Conservation (phyloP, 129 eudicot species). For the Mikania micrantha region DNA sequence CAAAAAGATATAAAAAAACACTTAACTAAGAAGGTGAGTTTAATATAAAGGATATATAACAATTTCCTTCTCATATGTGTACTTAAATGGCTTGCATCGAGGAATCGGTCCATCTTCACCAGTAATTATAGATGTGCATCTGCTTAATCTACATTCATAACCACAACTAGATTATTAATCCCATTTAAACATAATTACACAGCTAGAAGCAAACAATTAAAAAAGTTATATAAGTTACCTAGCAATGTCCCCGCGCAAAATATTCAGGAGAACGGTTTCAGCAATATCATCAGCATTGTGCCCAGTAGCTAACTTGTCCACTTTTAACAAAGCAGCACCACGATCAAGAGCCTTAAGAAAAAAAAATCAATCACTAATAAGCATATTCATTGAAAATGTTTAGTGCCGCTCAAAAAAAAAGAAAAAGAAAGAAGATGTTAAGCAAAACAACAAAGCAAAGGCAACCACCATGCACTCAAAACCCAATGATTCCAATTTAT, state of each 20-base stretch:
- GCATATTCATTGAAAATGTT: not conserved
- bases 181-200: not conserved
- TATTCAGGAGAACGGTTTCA: constrained; percentile 87
- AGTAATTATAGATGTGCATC: constrained; percentile 92
- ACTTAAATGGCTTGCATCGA: constrained; percentile 99
- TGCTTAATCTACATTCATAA: constrained; percentile 54
- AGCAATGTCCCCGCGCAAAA: constrained; percentile 95
- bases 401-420: too few species aligned
- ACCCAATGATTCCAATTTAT: not conserved
- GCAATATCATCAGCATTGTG: constrained; percentile 98
- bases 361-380: not conserved
- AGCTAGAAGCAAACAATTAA: not conserved
- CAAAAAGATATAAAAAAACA: not conserved
- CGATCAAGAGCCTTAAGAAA: constrained; percentile 92
- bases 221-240: constrained; percentile 36
- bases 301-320: constrained; percentile 90
- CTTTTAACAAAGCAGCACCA: constrained; percentile 90
- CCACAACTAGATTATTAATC: constrained; percentile 10
- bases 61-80: constrained; percentile 96
- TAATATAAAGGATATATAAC: constrained; percentile 78
- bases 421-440: not conserved
- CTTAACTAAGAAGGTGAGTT: not conserved
- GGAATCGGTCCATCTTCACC: constrained; percentile 99
- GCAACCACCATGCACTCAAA: not conserved
- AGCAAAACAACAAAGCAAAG: not conserved